Percentiles rank a stretch among this genome's conserved stretches.
Evolutionary conservation across 345 rosid species (phyloP).

Genomic region (Populus deltoides): DNA sequence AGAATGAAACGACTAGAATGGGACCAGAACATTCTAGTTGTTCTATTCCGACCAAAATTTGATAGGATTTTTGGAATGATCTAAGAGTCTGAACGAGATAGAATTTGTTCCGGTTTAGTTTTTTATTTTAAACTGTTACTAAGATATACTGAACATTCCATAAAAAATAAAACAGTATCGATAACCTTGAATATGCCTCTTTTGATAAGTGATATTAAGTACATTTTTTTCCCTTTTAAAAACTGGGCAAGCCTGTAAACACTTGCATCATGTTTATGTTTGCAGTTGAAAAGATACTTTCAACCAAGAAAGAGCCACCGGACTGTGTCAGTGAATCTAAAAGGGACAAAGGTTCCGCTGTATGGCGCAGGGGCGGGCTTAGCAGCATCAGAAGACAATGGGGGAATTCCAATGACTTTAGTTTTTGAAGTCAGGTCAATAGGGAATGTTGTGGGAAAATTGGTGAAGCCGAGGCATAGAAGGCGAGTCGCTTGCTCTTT

Average conservation of each 20-base stretch:
- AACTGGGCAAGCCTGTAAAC: too few relatives aligned
- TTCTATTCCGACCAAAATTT: too few relatives aligned
- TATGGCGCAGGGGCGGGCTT: constrained; percentile 18
- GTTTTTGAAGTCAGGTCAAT: constrained; percentile 9
- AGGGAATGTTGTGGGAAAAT: constrained; percentile 22
- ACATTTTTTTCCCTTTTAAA: neutral
- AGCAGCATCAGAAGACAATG: neutral
- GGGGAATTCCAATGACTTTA: constrained; percentile 11
- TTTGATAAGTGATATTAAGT: too few relatives aligned
- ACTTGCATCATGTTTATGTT: neutral
- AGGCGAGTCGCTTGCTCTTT: constrained; percentile 18
- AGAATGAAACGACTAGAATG: too few relatives aligned
- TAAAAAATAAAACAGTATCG: too few relatives aligned
- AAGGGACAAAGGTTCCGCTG: constrained; percentile 17
- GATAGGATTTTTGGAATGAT: too few relatives aligned
- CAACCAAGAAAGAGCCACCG: constrained; percentile 25
- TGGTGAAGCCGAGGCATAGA: constrained; percentile 19
- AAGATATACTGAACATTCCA: rapidly evolving
- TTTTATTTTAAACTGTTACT: too few relatives aligned
- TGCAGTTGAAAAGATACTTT: constrained; percentile 21
- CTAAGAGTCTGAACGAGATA: too few relatives aligned
- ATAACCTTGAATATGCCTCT: too few relatives aligned
- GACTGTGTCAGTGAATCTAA: constrained; percentile 8
- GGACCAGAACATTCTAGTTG: too few relatives aligned
- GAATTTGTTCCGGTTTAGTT: too few relatives aligned